phyloP scores from a whole-genome alignment of 352 stramenopile genomes.

The Thraustochytrium striatum region DNA sequence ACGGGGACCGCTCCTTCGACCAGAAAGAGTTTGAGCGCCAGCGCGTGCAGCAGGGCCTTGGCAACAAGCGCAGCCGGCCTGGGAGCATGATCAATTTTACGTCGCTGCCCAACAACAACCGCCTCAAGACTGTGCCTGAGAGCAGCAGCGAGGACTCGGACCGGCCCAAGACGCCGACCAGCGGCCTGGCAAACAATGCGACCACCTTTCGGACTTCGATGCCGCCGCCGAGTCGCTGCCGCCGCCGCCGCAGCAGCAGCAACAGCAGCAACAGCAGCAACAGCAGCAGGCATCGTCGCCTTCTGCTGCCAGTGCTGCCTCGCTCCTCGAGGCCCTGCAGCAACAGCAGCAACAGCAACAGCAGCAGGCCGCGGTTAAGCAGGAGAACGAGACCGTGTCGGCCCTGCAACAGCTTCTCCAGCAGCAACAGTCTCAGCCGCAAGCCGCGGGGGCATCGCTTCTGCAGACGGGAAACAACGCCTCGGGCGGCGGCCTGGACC shows the following conservation, averaged over 20 bases:
- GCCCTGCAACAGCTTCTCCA: background rate
- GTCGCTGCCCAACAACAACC: background rate
- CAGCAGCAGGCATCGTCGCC: conserved; percentile 1
- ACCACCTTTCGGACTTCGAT: background rate
- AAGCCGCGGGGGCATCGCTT: no score
- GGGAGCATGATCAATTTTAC: conserved; percentile 24
- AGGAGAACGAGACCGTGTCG: background rate
- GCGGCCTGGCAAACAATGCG: background rate
- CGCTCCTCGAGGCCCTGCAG: background rate
- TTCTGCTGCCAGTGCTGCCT: background rate
- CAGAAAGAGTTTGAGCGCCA: conserved; percentile 38
- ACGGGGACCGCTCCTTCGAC: background rate
- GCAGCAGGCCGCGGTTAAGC: background rate
- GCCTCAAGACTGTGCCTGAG: conserved; percentile 18
- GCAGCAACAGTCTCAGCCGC: background rate
- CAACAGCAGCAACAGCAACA: background rate
- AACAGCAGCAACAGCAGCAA: background rate
- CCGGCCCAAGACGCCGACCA: background rate
- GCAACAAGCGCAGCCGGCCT: conserved; percentile 15
- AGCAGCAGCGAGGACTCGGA: background rate
- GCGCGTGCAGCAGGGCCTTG: conserved; percentile 31
- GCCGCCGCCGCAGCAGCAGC: background rate
- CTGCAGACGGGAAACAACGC: no score
- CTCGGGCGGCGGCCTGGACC: no score
- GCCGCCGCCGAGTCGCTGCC: background rate